phyloP scores from a whole-genome alignment of 2,329 filamentous ascomycete species.

The Hymenotorrendiella dingleyae region DNA sequence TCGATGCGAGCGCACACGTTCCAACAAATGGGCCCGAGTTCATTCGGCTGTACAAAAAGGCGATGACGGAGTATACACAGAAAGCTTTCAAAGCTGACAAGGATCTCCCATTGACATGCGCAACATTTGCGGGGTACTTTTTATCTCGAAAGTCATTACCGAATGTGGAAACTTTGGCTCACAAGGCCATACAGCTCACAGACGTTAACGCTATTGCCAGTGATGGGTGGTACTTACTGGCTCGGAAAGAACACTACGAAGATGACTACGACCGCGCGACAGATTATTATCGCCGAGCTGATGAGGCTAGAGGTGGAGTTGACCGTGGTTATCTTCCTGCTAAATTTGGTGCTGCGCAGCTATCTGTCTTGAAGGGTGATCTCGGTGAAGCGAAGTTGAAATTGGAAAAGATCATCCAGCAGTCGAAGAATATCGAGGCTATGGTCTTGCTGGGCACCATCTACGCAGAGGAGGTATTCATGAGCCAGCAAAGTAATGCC shows the following conservation, averaged over 20 bases:
- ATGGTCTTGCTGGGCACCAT: slow-evolving; percentile 88
- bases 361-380: slow-evolving; percentile 78
- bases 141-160: slow-evolving; percentile 72
- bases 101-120: slow-evolving; percentile 81
- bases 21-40: slow-evolving; percentile 82
- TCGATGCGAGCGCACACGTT: slow-evolving; percentile 79
- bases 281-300: slow-evolving; percentile 84
- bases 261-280: slow-evolving; percentile 69
- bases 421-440: slow-evolving; percentile 76
- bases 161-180: slow-evolving; percentile 79
- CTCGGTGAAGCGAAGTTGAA: slow-evolving; percentile 87
- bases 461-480: slow-evolving; percentile 91
- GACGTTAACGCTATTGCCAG: slow-evolving; percentile 95
- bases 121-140: slow-evolving; percentile 87
- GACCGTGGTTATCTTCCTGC: slow-evolving; percentile 88
- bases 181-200: slow-evolving; percentile 90
- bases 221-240: slow-evolving; percentile 94
- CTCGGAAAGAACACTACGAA: slow-evolving; percentile 81
- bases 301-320: slow-evolving; percentile 85
- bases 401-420: slow-evolving; percentile 88
- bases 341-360: slow-evolving; percentile 89
- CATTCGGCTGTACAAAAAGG: slow-evolving; percentile 77
- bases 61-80: slow-evolving; percentile 91
- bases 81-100: slow-evolving; percentile 92
- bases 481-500: slow-evolving; percentile 60